Evolutionary conservation across 2,329 filamentous ascomycete species (phyloP).

Genomic region (Exophiala lecanii-corni): DNA sequence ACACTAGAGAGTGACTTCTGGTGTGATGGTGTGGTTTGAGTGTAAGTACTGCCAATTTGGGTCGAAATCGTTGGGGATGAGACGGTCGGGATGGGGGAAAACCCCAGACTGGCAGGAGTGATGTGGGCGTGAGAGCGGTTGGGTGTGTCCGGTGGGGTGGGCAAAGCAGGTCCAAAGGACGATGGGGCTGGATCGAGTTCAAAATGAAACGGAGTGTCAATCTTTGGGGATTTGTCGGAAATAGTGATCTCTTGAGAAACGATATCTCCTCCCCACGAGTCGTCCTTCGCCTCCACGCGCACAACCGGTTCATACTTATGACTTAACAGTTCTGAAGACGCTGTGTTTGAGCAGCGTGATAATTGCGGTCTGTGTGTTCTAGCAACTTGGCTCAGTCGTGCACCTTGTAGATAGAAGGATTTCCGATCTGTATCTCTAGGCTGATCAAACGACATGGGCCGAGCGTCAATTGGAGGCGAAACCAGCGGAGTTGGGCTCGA

Average conservation of each 20-base stretch:
- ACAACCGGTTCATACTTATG: conserved; percentile 8
- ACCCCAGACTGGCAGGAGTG: background rate
- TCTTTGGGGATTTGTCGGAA: conserved; percentile 2
- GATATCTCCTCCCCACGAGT: conserved; percentile 5
- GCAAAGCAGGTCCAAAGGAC: conserved; percentile 10
- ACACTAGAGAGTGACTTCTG: conserved; percentile 19
- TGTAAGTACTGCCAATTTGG: conserved; percentile 9
- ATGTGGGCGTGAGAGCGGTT: background rate
- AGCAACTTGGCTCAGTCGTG: conserved; percentile 1
- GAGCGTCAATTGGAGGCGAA: conserved; percentile 7
- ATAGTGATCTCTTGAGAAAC: conserved; percentile 10
- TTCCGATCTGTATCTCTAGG: background rate
- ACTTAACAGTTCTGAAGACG: conserved; percentile 16
- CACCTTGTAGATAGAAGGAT: background rate
- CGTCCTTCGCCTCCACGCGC: conserved; percentile 1
- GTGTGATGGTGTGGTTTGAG: conserved; percentile 5
- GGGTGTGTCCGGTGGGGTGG: conserved; percentile 22
- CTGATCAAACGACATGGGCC: conserved; percentile 14
- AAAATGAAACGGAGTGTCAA: conserved; percentile 15
- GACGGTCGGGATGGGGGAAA: conserved; percentile 11
- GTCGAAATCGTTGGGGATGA: conserved; percentile 17
- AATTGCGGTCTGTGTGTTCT: conserved; percentile 16
- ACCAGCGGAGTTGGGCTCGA: conserved; percentile 18
- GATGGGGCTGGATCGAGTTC: conserved; percentile 8
- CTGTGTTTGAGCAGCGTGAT: conserved; percentile 19